phyloP scores from a whole-genome alignment of 2,329 filamentous ascomycete species.

The Penicillium sp. region DNA sequence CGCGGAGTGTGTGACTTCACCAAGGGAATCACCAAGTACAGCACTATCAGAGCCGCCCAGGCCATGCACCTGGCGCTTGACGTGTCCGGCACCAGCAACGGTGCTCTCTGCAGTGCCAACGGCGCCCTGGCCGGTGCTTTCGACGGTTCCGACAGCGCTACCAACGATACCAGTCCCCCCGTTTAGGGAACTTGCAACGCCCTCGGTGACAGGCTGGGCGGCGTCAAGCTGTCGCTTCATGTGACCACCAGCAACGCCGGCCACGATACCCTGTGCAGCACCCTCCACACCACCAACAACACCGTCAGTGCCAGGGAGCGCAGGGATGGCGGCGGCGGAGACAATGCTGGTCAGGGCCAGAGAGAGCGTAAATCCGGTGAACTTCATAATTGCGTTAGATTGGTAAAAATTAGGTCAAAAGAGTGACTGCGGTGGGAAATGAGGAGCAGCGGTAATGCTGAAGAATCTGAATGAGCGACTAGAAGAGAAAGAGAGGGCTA shows the following conservation, averaged over 20 bases:
- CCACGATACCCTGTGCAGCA: not conserved
- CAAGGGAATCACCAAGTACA: no score
- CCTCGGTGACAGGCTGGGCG: conserved; percentile 9
- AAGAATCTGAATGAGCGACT: conserved; percentile 25
- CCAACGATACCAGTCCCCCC: conserved; percentile 17
- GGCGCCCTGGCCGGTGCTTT: no score
- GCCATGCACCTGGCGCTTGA: not conserved
- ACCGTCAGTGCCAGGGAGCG: conserved; percentile 6
- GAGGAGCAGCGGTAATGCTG: conserved; percentile 3
- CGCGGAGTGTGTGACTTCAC: conserved; percentile 1
- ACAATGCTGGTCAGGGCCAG: conserved; percentile 35
- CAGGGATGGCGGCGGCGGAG: conserved; percentile 34
- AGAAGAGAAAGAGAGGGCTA: conserved; percentile 24
- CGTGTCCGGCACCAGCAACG: not conserved
- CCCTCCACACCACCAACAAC: conserved; percentile 10
- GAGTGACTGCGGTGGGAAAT: conserved; percentile 24
- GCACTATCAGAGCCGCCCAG: not conserved
- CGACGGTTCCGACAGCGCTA: conserved; percentile 18
- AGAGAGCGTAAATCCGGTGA: conserved; percentile 37
- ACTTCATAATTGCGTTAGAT: conserved; percentile 36
- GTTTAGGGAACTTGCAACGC: conserved; percentile 16
- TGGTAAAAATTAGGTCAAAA: conserved; percentile 16
- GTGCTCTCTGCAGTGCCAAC: not conserved
- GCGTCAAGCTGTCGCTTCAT: not conserved
- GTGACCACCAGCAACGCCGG: not conserved